Evolutionary conservation across 306 rosid species (phyloP).

Genomic region (Vicia villosa): DNA sequence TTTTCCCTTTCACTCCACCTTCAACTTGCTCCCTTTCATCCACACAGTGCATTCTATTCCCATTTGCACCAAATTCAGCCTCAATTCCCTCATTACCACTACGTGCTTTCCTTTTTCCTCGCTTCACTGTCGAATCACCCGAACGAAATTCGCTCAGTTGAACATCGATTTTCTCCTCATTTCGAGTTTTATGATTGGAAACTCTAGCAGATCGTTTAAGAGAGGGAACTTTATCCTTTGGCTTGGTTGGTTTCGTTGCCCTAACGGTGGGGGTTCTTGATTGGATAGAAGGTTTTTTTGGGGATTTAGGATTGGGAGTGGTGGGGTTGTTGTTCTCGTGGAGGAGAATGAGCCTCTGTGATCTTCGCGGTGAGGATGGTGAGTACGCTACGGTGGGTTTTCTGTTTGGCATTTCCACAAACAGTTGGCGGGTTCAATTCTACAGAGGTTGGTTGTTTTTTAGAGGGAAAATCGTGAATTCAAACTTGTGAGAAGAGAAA

Average conservation of each 20-base stretch:
- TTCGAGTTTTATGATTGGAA: not conserved
- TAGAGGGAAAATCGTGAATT: constrained; percentile 38
- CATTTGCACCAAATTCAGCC: constrained; percentile 21
- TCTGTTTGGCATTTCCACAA: constrained; percentile 57
- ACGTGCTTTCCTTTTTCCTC: constrained; percentile 5
- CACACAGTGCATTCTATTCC: constrained; percentile 5
- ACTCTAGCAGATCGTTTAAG: constrained; percentile 56
- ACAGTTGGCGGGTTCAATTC: constrained; percentile 39
- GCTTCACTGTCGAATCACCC: constrained; percentile 8
- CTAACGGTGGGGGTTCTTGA: constrained; percentile 5
- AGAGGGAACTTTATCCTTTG: not conserved
- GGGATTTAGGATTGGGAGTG: constrained; percentile 3
- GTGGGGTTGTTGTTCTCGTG: not conserved
- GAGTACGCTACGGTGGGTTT: constrained; percentile 22
- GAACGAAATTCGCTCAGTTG: constrained; percentile 16
- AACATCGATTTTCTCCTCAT: not conserved
- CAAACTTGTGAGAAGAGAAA: not conserved
- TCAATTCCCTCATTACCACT: constrained; percentile 8
- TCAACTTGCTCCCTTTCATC: constrained; percentile 46
- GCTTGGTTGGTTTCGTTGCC: constrained; percentile 40
- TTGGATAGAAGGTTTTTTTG: constrained; percentile 15
- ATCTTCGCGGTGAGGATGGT: constrained; percentile 37
- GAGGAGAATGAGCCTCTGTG: constrained; percentile 52
- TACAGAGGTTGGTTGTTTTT: not conserved
- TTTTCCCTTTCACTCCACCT: constrained; percentile 39